Percentiles rank a stretch among this genome's conserved stretches.
phyloP scores from a whole-genome alignment of 208 protist species.

The Leishmania amazonensis region DNA sequence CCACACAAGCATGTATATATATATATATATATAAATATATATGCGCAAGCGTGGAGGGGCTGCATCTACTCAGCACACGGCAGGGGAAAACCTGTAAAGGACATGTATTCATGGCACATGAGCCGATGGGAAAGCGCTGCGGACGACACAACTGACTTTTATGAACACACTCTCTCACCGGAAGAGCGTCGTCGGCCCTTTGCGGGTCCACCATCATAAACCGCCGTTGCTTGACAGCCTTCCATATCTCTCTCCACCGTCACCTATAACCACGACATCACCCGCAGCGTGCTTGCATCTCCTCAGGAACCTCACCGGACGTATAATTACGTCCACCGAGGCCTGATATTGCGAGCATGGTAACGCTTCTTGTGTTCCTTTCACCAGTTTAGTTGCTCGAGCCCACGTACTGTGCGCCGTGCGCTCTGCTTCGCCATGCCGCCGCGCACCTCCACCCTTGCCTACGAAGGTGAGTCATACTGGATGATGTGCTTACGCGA shows the following conservation, averaged over 20 bases:
- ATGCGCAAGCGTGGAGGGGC: neutral
- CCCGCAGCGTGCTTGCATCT: neutral
- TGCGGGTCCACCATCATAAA: neutral
- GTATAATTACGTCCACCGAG: neutral
- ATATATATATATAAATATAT: neutral
- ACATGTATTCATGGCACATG: neutral
- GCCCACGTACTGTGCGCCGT: neutral
- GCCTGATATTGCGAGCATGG: neutral
- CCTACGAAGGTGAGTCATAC: conserved; percentile 43
- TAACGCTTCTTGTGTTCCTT: neutral
- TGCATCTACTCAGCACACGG: neutral
- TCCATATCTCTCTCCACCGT: neutral
- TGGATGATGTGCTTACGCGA: conserved; percentile 55
- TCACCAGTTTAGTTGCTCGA: too few relatives aligned
- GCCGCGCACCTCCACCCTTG: neutral
- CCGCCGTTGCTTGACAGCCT: neutral
- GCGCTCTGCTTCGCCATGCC: neutral
- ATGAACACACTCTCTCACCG: neutral
- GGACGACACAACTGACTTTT: too few relatives aligned
- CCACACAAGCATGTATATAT: neutral
- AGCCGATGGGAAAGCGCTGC: neutral
- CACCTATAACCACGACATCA: neutral
- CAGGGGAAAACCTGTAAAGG: neutral
- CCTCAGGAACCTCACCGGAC: neutral
- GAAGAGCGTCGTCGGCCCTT: neutral